Conservation (phyloP, 257 asterid species). For the Solanum habrochaites region DNA sequence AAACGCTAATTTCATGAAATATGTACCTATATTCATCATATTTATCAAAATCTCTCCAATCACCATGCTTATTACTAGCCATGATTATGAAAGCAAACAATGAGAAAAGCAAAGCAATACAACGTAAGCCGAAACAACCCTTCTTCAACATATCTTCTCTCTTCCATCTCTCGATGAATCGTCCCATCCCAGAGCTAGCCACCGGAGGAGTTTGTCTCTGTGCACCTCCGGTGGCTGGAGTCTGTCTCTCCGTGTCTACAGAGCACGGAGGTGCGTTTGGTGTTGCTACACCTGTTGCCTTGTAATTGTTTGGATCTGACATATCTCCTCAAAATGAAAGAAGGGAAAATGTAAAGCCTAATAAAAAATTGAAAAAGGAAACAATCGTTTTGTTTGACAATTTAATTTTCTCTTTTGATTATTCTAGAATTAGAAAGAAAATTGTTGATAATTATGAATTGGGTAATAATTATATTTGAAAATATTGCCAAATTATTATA, state of each 20-base stretch:
- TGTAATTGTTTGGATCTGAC: conserved; percentile 20
- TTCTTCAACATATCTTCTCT: conserved; percentile 43
- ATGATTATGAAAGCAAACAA: conserved; percentile 55
- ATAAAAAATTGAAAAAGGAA: neutral
- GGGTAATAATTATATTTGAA: neutral
- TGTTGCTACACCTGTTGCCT: neutral
- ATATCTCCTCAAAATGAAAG: conserved; percentile 5
- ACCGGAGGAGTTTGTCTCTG: conserved; percentile 18
- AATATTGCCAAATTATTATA: neutral
- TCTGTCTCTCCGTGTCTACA: neutral
- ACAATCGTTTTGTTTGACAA: neutral
- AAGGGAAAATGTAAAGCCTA: neutral
- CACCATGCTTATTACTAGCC: conserved; percentile 68
- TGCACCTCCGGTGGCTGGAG: neutral
- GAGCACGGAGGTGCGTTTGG: conserved; percentile 13
- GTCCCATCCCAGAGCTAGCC: conserved; percentile 9
- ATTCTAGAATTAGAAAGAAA: neutral
- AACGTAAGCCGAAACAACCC: conserved; percentile 31
- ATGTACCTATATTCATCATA: conserved; percentile 66
- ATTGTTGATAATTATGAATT: neutral
- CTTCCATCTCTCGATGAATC: conserved; percentile 35
- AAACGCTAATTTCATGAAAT: neutral
- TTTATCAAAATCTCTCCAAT: conserved; percentile 42
- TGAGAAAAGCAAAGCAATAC: conserved; percentile 41
- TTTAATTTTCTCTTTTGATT: neutral